phyloP scores from a whole-genome alignment of 371 early-diverging fungal genomes.

The Sporodiniella umbellata region DNA sequence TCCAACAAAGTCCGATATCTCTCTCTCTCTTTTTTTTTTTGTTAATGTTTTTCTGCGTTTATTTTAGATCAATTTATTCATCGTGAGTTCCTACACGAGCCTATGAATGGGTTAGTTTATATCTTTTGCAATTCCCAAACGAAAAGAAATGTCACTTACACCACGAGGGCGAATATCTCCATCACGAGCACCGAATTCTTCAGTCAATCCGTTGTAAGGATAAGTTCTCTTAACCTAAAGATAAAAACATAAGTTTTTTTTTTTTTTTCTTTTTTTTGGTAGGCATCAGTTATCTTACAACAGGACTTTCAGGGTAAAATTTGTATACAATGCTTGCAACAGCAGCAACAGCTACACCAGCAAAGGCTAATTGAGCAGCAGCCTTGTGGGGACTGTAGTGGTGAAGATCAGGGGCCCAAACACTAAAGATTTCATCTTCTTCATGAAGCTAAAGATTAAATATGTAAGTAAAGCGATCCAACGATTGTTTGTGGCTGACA shows the following conservation, averaged over 20 bases:
- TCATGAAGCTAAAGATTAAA: constrained; percentile 48
- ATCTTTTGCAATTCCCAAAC: not conserved
- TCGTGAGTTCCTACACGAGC: constrained; percentile 21
- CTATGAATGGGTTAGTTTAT: constrained; percentile 3
- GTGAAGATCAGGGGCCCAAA: constrained; percentile 65
- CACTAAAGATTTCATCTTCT: constrained; percentile 61
- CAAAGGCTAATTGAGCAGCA: constrained; percentile 43
- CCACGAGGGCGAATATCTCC: constrained; percentile 42
- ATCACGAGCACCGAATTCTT: constrained; percentile 46
- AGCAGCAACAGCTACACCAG: constrained; percentile 33
- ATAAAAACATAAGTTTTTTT: not conserved
- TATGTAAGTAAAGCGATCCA: too few relatives aligned
- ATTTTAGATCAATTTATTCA: not conserved
- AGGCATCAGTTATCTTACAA: constrained; percentile 24
- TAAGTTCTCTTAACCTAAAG: constrained; percentile 44
- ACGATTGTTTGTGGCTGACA: too few relatives aligned
- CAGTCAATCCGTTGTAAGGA: constrained; percentile 47
- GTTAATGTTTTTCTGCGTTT: not conserved
- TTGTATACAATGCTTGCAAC: constrained; percentile 48
- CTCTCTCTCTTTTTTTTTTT: not conserved
- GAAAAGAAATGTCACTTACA: constrained; percentile 23
- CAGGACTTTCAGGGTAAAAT: constrained; percentile 43
- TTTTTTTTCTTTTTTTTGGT: not conserved
- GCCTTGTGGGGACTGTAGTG: constrained; percentile 54
- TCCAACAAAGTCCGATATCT: not conserved